These are phyloP conservation scores for Termitomyces sp. DNA, from an alignment of 768 basidiomycete species.

Conservation along the genomic window DNA sequence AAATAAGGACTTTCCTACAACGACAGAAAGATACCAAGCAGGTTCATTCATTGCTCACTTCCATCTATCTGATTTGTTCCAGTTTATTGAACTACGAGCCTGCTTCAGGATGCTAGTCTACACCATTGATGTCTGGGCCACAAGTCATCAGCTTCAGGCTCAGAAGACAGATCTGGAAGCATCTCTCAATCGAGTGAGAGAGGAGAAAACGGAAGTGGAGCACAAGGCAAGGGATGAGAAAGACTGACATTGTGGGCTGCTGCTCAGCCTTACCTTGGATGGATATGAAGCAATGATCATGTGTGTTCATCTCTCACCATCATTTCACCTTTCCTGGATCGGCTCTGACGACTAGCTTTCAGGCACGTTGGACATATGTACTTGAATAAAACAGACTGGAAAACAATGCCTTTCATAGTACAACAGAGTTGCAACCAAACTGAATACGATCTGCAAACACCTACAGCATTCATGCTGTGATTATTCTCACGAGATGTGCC, in stretches of 20 bases:
- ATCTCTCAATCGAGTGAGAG: slow-evolving; percentile 24
- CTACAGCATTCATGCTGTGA: too few relatives aligned
- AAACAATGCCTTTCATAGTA: too few relatives aligned
- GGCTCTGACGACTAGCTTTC: slow-evolving; percentile 4
- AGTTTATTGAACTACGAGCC: slow-evolving; percentile 50
- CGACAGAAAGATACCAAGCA: slow-evolving; percentile 34
- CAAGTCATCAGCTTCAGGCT: slow-evolving; percentile 31
- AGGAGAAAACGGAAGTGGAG: slow-evolving; percentile 29
- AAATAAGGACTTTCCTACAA: slow-evolving; percentile 42
- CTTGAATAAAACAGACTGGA: background rate
- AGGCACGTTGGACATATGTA: slow-evolving; percentile 25
- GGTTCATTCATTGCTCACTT: slow-evolving; percentile 22
- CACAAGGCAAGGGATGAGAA: slow-evolving; percentile 42
- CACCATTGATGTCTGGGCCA: slow-evolving; percentile 32
- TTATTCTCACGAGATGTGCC: too few relatives aligned
- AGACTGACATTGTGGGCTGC: slow-evolving; percentile 46
- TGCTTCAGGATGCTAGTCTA: slow-evolving; percentile 45
- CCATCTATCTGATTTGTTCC: background rate
- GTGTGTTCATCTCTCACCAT: slow-evolving; percentile 24
- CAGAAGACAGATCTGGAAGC: slow-evolving; percentile 26
- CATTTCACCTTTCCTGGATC: background rate
- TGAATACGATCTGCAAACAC: too few relatives aligned
- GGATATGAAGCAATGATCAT: slow-evolving; percentile 34
- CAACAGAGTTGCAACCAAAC: too few relatives aligned
- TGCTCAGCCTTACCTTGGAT: slow-evolving; percentile 37